Evolutionary conservation across 148 eudicot species (phyloP).

Genomic region (Euryodendron excelsum): DNA sequence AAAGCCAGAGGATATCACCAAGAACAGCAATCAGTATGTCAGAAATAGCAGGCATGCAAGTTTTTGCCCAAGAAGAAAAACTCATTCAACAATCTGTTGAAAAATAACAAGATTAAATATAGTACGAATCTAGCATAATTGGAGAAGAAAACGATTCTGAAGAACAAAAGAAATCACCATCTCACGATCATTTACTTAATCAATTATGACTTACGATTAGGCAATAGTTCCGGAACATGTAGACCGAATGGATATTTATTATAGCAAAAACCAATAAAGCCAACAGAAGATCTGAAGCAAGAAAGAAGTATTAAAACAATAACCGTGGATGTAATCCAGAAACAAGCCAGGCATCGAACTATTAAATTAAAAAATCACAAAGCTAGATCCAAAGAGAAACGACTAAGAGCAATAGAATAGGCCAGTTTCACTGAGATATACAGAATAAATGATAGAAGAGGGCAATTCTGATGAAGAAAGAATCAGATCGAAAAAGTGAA

Average conservation of each 20-base stretch:
- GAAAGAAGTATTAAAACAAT: not conserved
- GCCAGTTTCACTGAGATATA: not conserved
- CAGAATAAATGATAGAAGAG: not conserved
- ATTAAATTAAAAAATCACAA: not conserved
- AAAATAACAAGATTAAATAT: not conserved
- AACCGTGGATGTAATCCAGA: not conserved
- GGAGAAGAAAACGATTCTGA: not conserved
- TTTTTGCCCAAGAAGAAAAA: too few species aligned
- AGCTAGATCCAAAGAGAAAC: not conserved
- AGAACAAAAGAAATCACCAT: not conserved
- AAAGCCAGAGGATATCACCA: not conserved
- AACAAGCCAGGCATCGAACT: not conserved
- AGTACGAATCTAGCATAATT: not conserved
- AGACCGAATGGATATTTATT: not conserved
- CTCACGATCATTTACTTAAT: not conserved
- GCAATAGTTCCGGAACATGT: not conserved
- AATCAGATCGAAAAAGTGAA: not conserved
- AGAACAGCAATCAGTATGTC: not conserved
- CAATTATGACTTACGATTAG: not conserved
- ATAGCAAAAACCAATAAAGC: not conserved
- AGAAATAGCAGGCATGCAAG: too few species aligned
- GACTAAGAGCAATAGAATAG: not conserved
- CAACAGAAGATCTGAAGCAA: not conserved
- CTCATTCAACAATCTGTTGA: too few species aligned
- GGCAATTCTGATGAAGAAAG: not conserved